Base-by-base conservation (phyloP, 495 filamentous ascomycete species). In the Trypethelium eluteriae region DNA sequence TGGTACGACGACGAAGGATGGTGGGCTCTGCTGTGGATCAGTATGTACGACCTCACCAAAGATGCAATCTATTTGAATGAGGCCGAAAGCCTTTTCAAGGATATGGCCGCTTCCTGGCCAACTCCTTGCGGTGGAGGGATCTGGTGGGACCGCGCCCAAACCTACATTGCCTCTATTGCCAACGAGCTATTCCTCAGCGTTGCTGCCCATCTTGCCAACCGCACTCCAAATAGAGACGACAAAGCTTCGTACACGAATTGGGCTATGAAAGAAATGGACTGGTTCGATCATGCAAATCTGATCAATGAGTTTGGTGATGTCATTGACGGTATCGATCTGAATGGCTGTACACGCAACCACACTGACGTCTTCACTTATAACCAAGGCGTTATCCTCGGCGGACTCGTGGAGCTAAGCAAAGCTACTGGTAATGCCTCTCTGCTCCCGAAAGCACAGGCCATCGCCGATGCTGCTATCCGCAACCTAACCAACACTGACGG, bases 311-410 rank as follows among this genome's bases (percentile, higher is more conserved):
- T 88, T 16, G 78, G 81, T 67, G 79, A 83, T 9, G 86, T 93
- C 75, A 89, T 90, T 71, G 89, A 93, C 70, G 88, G 88, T 11
- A 81, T 93, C 25, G 76, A 81, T 67, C 47, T 73, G 9, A 73
- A 74, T 2, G 79, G 75, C 39, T 91, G 88, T 78, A 79, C 81
- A 66, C 59, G 66, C 12, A 81, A 81, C 39, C 74, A 77, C 46
- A 81, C 81, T 9, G 53, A 59, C 6, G 83, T 85, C 62, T 92
- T 85, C 84, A 85, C 87, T 0, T 93, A 93, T 78, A 93, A 92
- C 77, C 89, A 93, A 76, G 89, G 89, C 46, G 88, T 92, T 38
- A 79, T 92, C 39, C 80, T 92, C 11, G 89, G 89, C 12, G 90
- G 82, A 0, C 80, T 92, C 1, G 84, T 88, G 47, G 89, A 92